These are phyloP conservation scores for Beauveria sp. DNA, from an alignment of 2,329 filamentous ascomycete genomes.

Conservation along the genomic window DNA sequence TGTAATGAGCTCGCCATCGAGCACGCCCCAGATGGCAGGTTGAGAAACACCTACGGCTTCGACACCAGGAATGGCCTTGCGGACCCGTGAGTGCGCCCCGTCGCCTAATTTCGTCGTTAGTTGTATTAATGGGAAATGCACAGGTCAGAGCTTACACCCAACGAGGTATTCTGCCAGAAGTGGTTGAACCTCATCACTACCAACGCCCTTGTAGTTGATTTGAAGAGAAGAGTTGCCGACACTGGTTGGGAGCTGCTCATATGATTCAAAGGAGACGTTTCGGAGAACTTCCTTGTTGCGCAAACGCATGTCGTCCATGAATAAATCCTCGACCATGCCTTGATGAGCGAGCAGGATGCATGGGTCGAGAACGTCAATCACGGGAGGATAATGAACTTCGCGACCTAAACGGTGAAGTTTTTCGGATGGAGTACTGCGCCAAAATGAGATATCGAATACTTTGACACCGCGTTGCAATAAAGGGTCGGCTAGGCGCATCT, in stretches of 20 bases:
- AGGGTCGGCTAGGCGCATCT: slow-evolving; percentile 64
- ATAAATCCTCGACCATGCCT: slow-evolving; percentile 65
- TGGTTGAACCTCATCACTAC: slow-evolving; percentile 41
- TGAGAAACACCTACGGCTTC: slow-evolving; percentile 50
- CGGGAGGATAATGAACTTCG: slow-evolving; percentile 60
- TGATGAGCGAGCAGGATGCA: slow-evolving; percentile 59
- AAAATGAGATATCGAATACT: slow-evolving; percentile 69
- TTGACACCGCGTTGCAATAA: slow-evolving; percentile 59
- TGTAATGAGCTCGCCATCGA: slow-evolving; percentile 63
- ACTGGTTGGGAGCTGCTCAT: slow-evolving; percentile 37
- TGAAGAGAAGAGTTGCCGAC: slow-evolving; percentile 34
- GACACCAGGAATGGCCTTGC: slow-evolving; percentile 51
- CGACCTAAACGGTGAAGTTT: slow-evolving; percentile 54
- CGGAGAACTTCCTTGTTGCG: slow-evolving; percentile 56
- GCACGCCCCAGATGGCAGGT: slow-evolving; percentile 57
- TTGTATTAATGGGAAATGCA: neutral
- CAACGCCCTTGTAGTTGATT: slow-evolving; percentile 44
- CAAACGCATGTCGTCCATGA: slow-evolving; percentile 60
- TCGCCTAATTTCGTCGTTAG: slow-evolving; percentile 39
- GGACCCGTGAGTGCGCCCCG: slow-evolving; percentile 63
- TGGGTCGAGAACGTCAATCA: slow-evolving; percentile 49
- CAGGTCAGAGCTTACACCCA: slow-evolving; percentile 44
- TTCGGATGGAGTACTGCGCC: slow-evolving; percentile 47
- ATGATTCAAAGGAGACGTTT: slow-evolving; percentile 56
- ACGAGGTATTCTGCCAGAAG: slow-evolving; percentile 57